A percentile compares a stretch with the other conserved stretches of the same genome.
These are phyloP conservation scores for Diospyros lotus DNA, from an alignment of 148 eudicot genomes.

Conservation along the genomic window DNA sequence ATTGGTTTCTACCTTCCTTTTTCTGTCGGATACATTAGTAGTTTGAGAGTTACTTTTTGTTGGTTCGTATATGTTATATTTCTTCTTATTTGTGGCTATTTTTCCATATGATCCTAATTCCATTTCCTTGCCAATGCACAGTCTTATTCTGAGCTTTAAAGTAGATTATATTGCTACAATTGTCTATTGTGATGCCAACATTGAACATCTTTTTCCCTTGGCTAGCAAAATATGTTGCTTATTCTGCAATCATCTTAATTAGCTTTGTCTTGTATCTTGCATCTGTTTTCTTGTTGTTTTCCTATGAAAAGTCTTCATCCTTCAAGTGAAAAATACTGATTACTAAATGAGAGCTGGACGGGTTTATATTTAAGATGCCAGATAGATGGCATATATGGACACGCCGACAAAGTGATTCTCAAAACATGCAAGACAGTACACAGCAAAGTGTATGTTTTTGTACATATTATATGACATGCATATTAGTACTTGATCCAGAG, in stretches of 20 bases:
- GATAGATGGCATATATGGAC: too few species aligned
- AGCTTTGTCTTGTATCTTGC: not conserved
- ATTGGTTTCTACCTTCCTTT: not conserved
- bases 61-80: not conserved
- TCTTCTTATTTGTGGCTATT: not conserved
- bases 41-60: conserved; percentile 6
- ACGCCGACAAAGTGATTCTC: too few species aligned
- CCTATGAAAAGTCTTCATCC: not conserved
- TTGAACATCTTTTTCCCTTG: not conserved
- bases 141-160: conserved; percentile 7
- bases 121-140: conserved; percentile 3
- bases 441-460: too few species aligned
- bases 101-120: not conserved
- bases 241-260: not conserved
- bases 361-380: too few species aligned
- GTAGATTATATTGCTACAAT: conserved; percentile 5
- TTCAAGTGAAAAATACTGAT: too few species aligned
- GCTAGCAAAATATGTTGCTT: not conserved
- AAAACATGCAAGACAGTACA: too few species aligned
- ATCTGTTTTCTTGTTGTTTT: conserved; percentile 5
- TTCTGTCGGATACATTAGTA: not conserved
- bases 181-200: not conserved
- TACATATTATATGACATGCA: too few species aligned
- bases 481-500: too few species aligned
- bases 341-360: too few species aligned